Percentiles rank a stretch among this genome's conserved stretches.
phyloP scores from a whole-genome alignment of 257 asterid genomes.

The Scutellaria minor region DNA sequence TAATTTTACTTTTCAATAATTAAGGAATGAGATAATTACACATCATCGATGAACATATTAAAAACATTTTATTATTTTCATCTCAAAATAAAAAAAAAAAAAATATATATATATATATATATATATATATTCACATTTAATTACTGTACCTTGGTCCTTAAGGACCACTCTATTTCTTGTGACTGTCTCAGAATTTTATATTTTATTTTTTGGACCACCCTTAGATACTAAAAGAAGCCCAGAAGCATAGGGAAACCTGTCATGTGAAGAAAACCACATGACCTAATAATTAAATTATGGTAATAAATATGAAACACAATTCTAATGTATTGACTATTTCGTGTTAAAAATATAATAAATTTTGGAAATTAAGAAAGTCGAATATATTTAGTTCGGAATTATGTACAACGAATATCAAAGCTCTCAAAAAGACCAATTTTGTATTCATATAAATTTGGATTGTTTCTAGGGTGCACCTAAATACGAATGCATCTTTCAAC shows the following conservation, averaged over 20 bases:
- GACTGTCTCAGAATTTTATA: background rate
- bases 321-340: conserved; percentile 2
- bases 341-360: background rate
- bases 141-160: conserved; percentile 3
- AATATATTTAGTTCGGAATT: background rate
- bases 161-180: conserved; percentile 27
- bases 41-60: too few relatives aligned
- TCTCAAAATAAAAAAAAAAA: too few relatives aligned
- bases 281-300: conserved; percentile 13
- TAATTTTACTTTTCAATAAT: too few relatives aligned
- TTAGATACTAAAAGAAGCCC: conserved; percentile 12
- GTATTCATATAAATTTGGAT: too few relatives aligned
- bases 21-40: too few relatives aligned
- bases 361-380: background rate
- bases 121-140: conserved; percentile 12
- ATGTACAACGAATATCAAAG: too few relatives aligned
- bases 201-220: conserved; percentile 22
- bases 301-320: background rate
- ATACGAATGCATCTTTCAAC: too few relatives aligned
- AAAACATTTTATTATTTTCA: too few relatives aligned
- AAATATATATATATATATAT: too few relatives aligned
- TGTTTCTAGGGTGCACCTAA: too few relatives aligned
- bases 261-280: conserved; percentile 10
- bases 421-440: too few relatives aligned
- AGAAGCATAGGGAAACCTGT: conserved; percentile 2